phyloP scores from a whole-genome alignment of 768 basidiomycete species.

The Boletus tomentosulus region DNA sequence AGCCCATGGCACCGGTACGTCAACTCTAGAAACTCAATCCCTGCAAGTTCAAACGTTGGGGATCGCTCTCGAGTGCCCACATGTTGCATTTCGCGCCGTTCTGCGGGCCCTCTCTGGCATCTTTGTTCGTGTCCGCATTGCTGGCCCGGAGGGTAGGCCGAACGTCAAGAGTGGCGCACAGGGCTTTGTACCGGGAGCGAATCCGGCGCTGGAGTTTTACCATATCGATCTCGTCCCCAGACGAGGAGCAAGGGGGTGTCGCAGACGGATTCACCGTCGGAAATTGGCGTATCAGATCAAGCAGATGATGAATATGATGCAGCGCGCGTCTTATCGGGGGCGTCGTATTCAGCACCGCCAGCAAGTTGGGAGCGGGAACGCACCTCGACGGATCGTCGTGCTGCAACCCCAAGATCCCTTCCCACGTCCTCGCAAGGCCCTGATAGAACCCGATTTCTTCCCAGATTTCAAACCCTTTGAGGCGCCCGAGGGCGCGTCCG shows the following conservation, averaged over 20 bases:
- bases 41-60: no score
- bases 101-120: no score
- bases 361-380: not conserved
- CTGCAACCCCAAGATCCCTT: slow-evolving; percentile 42
- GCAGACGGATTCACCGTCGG: slow-evolving; percentile 67
- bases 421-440: slow-evolving; percentile 77
- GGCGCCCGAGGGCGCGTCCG: slow-evolving; percentile 81
- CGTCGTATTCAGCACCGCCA: no score
- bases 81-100: no score
- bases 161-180: slow-evolving; percentile 80
- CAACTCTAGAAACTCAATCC: no score
- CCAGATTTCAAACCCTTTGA: slow-evolving; percentile 95
- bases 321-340: slow-evolving; percentile 57
- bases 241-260: slow-evolving; percentile 23
- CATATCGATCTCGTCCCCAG: slow-evolving; percentile 57
- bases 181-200: slow-evolving; percentile 78
- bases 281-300: slow-evolving; percentile 70
- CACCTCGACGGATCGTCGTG: slow-evolving; percentile 42
- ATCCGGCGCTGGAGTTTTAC: slow-evolving; percentile 77
- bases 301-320: slow-evolving; percentile 64
- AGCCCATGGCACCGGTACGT: no score
- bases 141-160: slow-evolving; percentile 40
- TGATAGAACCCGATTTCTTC: slow-evolving; percentile 95
- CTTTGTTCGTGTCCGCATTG: not conserved
- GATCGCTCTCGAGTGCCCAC: no score